Conservation (phyloP, 495 filamentous ascomycete species). For the Aspergillus bertholletiae region DNA sequence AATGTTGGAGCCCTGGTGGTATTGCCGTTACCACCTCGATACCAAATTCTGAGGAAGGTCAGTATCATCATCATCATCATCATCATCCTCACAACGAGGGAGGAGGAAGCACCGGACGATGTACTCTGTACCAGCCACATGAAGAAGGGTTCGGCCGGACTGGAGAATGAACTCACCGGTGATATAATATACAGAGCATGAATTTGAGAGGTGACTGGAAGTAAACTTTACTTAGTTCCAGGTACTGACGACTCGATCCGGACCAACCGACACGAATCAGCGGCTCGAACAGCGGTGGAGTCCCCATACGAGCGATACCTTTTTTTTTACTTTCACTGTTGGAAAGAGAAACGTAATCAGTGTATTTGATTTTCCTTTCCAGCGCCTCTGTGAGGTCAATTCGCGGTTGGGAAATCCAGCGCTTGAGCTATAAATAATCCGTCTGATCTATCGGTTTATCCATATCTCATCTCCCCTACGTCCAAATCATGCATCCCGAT, state of each 20-base stretch:
- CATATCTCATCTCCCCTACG: background rate
- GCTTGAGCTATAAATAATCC: background rate
- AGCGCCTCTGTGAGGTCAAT: background rate
- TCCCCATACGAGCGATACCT: background rate
- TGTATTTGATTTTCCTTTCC: background rate
- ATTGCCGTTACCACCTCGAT: background rate
- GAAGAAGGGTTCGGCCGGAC: too few species aligned
- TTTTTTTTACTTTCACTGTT: background rate
- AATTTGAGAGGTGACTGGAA: conserved; percentile 11
- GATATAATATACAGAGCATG: conserved; percentile 1
- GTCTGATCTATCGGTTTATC: background rate
- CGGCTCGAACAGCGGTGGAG: conserved; percentile 10
- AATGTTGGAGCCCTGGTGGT: too few species aligned
- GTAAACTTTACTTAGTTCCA: conserved; percentile 19
- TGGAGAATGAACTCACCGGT: conserved; percentile 9
- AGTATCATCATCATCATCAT: too few species aligned
- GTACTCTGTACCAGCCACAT: too few species aligned
- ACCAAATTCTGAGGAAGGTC: too few species aligned
- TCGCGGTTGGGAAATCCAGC: background rate
- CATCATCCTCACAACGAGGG: too few species aligned
- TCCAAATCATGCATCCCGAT: background rate
- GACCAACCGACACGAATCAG: conserved; percentile 25
- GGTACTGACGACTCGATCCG: conserved; percentile 25
- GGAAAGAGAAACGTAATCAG: background rate
- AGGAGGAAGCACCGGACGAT: too few species aligned